Evolutionary conservation across 2,329 filamentous ascomycete species (phyloP).

Genomic region (Graphilbum sp.): DNA sequence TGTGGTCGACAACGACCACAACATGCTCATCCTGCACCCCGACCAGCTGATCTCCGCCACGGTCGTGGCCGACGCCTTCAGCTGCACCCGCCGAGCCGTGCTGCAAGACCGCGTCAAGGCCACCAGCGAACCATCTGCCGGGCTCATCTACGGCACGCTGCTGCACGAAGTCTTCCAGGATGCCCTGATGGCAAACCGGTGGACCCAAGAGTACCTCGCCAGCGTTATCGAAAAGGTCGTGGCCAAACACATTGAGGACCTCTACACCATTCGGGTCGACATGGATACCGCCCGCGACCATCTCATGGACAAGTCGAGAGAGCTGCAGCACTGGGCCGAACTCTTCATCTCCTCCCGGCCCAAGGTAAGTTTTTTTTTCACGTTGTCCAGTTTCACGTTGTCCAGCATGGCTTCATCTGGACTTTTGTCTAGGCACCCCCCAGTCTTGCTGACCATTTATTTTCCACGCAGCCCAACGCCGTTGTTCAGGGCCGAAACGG

Average conservation of each 20-base stretch:
- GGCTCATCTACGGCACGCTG: constrained; percentile 83
- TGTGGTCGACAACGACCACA: constrained; percentile 63
- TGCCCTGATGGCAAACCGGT: constrained; percentile 66
- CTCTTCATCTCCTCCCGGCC: constrained; percentile 61
- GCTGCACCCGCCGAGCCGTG: constrained; percentile 77
- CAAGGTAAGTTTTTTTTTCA: no score
- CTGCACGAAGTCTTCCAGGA: constrained; percentile 93
- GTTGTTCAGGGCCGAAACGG: constrained; percentile 66
- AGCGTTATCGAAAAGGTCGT: constrained; percentile 51
- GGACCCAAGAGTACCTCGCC: constrained; percentile 54
- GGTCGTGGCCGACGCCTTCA: constrained; percentile 90
- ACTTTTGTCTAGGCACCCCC: no score
- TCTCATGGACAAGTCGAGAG: constrained; percentile 65
- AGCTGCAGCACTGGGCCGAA: constrained; percentile 69
- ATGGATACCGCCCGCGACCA: constrained; percentile 60
- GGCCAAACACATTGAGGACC: constrained; percentile 67
- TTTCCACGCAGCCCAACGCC: constrained; percentile 46
- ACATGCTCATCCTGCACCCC: constrained; percentile 82
- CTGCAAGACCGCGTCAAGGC: constrained; percentile 91
- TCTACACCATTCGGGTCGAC: constrained; percentile 74
- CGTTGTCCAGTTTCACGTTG: no score
- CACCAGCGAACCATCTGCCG: constrained; percentile 60
- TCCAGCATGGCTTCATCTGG: no score
- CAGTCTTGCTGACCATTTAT: neutral
- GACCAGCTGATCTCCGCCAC: constrained; percentile 93